Conservation (phyloP, 164 flowering plant species). For the Protea cynaroides region DNA sequence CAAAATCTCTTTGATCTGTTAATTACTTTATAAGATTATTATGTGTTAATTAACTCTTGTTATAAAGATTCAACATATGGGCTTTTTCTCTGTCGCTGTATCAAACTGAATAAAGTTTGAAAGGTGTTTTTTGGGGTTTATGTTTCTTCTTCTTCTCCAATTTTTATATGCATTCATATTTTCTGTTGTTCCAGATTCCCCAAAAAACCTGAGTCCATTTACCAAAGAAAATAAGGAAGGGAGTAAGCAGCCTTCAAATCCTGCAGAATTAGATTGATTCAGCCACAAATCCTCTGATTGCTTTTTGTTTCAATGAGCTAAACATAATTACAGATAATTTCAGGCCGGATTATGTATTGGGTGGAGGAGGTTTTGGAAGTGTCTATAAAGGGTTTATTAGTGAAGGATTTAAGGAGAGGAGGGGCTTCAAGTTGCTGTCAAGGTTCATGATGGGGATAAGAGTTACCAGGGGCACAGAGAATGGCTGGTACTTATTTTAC, state of each 20-base stretch:
- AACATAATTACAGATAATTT: slow-evolving; percentile 69
- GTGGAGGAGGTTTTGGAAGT: slow-evolving; percentile 96
- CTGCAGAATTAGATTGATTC: slow-evolving; percentile 83
- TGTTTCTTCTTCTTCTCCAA: not conserved
- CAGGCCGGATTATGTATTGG: slow-evolving; percentile 67
- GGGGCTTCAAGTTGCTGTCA: slow-evolving; percentile 78
- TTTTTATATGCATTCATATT: not conserved
- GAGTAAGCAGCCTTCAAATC: slow-evolving; percentile 66
- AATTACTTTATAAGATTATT: too few relatives aligned
- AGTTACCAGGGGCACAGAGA: slow-evolving; percentile 95
- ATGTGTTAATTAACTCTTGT: too few relatives aligned
- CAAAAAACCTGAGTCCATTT: slow-evolving; percentile 35
- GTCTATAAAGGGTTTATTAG: slow-evolving; percentile 80
- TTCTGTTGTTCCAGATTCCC: slow-evolving; percentile 34
- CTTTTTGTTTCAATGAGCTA: slow-evolving; percentile 61
- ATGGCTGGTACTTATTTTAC: slow-evolving; percentile 72
- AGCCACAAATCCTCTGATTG: slow-evolving; percentile 71
- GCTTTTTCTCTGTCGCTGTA: not conserved
- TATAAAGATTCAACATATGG: too few relatives aligned
- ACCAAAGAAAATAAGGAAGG: slow-evolving; percentile 23
- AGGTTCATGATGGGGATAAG: slow-evolving; percentile 94
- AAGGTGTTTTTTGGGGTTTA: not conserved
- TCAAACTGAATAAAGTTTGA: not conserved
- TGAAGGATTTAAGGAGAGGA: slow-evolving; percentile 51
- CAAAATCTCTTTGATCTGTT: too few relatives aligned